phyloP scores from a whole-genome alignment of 2,329 filamentous ascomycete species.

The Cladophialophora exuberans region DNA sequence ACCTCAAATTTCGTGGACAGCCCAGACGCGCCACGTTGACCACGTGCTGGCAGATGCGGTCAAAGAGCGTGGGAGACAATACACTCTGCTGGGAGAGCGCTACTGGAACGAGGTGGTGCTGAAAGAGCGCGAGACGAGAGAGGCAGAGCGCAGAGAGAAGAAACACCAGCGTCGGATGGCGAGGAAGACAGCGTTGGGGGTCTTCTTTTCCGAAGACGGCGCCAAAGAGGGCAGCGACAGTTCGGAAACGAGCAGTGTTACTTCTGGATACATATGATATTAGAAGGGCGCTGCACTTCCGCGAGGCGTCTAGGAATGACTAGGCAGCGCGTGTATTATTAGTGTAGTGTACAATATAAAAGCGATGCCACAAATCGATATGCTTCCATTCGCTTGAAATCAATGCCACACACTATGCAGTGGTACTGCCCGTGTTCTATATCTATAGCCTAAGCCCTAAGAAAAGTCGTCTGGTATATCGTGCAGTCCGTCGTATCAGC shows the following conservation, averaged over 20 bases:
- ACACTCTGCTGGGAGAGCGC: slow-evolving; percentile 19
- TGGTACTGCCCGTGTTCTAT: too few species aligned
- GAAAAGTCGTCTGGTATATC: too few species aligned
- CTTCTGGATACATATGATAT: slow-evolving; percentile 10
- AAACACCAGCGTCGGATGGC: slow-evolving; percentile 24
- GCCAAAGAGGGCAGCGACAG: not conserved
- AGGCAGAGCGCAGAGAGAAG: slow-evolving; percentile 22
- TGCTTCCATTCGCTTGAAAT: too few species aligned
- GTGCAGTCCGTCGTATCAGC: too few species aligned
- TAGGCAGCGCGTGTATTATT: too few species aligned
- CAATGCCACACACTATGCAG: too few species aligned
- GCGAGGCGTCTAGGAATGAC: too few species aligned
- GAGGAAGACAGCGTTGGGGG: slow-evolving; percentile 11
- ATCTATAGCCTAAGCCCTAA: too few species aligned
- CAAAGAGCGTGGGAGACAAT: slow-evolving; percentile 3
- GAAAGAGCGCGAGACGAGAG: slow-evolving; percentile 25
- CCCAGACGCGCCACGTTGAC: slow-evolving; percentile 11
- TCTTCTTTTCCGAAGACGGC: not conserved
- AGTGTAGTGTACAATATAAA: too few species aligned
- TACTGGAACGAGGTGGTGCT: slow-evolving; percentile 23
- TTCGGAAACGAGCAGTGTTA: slow-evolving; percentile 1
- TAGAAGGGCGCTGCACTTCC: too few species aligned
- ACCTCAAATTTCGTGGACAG: not conserved
- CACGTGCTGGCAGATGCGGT: slow-evolving; percentile 11
- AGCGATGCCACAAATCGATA: too few species aligned